Evolutionary conservation across 805 yeast species (phyloP).

Genomic region (Barnettozyma siamensis): DNA sequence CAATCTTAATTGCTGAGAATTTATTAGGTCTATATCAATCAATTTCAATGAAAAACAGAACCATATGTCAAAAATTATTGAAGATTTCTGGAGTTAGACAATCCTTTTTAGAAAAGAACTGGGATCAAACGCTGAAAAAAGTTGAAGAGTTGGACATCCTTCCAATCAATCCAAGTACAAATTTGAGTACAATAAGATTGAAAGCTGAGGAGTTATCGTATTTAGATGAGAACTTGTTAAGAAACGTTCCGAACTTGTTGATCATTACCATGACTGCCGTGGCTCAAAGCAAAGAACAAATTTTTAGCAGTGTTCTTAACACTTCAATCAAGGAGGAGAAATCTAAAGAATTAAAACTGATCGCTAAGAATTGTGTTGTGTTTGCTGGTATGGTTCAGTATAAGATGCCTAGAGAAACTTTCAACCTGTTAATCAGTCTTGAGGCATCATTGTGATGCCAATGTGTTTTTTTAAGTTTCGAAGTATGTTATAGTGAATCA

Average conservation of each 20-base stretch:
- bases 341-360: constrained; percentile 45
- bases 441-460: constrained; percentile 42
- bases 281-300: constrained; percentile 46
- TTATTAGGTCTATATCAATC: constrained; percentile 44
- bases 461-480: too few relatives aligned
- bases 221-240: constrained; percentile 64
- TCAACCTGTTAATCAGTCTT: constrained; percentile 59
- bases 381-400: constrained; percentile 94
- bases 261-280: constrained; percentile 78
- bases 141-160: constrained; percentile 59
- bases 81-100: constrained; percentile 65
- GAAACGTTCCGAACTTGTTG: constrained; percentile 74
- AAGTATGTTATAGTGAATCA: too few relatives aligned
- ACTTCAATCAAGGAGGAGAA: constrained; percentile 48
- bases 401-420: constrained; percentile 82
- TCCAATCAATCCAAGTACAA: constrained; percentile 43
- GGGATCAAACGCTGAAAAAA: constrained; percentile 50
- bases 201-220: constrained; percentile 63
- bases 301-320: constrained; percentile 35
- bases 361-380: constrained; percentile 85
- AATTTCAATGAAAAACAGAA: constrained; percentile 55
- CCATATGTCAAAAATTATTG: constrained; percentile 60
- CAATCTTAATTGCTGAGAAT: constrained; percentile 33
- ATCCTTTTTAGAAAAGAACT: constrained; percentile 47
- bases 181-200: constrained; percentile 40